These are phyloP conservation scores for Colletotrichum agaves DNA, from an alignment of 2,329 filamentous ascomycete species.

Conservation along the genomic window DNA sequence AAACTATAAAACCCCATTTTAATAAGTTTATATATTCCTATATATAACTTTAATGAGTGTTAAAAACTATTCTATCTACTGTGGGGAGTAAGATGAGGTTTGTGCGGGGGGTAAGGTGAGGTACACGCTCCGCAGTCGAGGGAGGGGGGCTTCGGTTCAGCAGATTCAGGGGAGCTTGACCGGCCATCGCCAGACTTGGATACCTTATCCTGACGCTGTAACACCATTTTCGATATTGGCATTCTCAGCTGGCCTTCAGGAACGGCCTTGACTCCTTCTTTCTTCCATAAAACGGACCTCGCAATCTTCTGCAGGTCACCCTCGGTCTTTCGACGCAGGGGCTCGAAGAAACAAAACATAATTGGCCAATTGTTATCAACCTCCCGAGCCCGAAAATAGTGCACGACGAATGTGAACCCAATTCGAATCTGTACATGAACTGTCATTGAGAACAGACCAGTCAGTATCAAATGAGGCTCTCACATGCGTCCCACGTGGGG, in stretches of 20 bases:
- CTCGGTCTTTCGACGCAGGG: not conserved
- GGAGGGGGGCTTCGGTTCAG: too few relatives aligned
- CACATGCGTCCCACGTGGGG: slow-evolving; percentile 34
- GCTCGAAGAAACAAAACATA: slow-evolving; percentile 28
- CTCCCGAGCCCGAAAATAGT: slow-evolving; percentile 20
- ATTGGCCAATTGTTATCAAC: slow-evolving; percentile 18
- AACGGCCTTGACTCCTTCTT: slow-evolving; percentile 4
- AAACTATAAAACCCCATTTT: too few relatives aligned
- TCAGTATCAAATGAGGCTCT: slow-evolving; percentile 30
- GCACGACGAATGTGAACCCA: not conserved
- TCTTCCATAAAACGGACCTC: not conserved
- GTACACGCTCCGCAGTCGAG: too few relatives aligned
- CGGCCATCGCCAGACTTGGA: slow-evolving; percentile 17
- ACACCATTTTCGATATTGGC: slow-evolving; percentile 27
- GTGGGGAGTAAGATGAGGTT: too few relatives aligned
- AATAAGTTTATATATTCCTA: too few relatives aligned
- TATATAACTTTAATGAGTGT: too few relatives aligned
- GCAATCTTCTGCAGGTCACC: slow-evolving; percentile 17
- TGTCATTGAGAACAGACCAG: slow-evolving; percentile 21
- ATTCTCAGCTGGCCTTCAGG: slow-evolving; percentile 1
- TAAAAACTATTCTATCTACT: too few relatives aligned
- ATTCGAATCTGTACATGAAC: slow-evolving; percentile 9
- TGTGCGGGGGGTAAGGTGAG: too few relatives aligned
- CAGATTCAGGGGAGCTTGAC: not conserved
- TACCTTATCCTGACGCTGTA: slow-evolving; percentile 3